Base-by-base conservation (phyloP, 192 early-diverging fungal species). In the Mortierella claussenii region DNA sequence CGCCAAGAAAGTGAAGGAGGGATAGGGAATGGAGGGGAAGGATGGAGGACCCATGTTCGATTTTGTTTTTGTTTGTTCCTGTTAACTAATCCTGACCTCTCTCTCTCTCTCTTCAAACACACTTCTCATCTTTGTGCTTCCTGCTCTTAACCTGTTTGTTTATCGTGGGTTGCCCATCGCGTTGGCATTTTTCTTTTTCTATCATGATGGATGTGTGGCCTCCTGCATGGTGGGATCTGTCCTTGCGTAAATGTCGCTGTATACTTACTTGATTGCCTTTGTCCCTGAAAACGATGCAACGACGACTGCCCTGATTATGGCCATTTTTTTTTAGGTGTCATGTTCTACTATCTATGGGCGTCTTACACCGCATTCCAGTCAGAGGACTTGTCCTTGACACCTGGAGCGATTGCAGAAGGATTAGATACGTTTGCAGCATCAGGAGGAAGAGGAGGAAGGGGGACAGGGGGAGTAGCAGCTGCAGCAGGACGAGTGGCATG, bases 311-410 rank as follows among this genome's bases (percentile, higher is more conserved):
- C 7, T 15, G 6, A 48, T 48, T 20, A 48, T 48, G 6, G 21
- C 21, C 46, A 48, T 48, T 26, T 9, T 50, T 28, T 10, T 26
- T 36, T 40, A 75, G 70, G 70, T 21, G 63, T 65, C 18, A 75
- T 75, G 62, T 75, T 75, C 40, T 75, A 75, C 31, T 75, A 65
- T 34, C 40, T 55, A 17, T 45, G 57, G 48, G 64, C 70, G n/a
- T 65, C 61, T 17, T 58, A 75, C 34, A 51, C 53, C 13, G 48
- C 51, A 12, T 24, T 74, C 10, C 15, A 36, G 15, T 56, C 56
- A 3, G 70, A 66, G 26, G 70, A 60, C 17, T 32, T 60, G 42
- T n/a, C 49, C 17, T 32, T 60, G 42, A 27, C 49, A 0, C 30
- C 42, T 33, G 55, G 60, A 24, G 47, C 56, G 3, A 75, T 75